Conservation (phyloP, 345 rosid genomes). For the thale cress (Arabidopsis thaliana) region DNA sequence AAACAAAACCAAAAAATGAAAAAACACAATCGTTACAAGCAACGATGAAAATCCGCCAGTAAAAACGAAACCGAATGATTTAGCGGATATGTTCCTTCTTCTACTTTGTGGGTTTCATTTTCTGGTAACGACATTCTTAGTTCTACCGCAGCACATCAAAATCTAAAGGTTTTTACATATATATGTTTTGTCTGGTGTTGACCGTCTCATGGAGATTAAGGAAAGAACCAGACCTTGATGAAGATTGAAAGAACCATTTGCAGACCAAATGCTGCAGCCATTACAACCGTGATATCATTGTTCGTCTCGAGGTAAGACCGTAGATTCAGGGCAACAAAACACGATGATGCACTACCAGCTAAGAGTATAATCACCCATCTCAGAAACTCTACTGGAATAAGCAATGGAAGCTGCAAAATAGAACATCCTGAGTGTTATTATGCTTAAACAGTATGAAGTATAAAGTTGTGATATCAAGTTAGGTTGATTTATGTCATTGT, state of each 20-base stretch:
- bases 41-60: slow-evolving; percentile 20
- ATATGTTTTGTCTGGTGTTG: slow-evolving; percentile 5
- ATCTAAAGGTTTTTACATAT: slow-evolving; percentile 34
- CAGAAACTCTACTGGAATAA: slow-evolving; percentile 77
- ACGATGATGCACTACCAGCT: slow-evolving; percentile 70
- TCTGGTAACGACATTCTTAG: slow-evolving; percentile 23
- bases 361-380: slow-evolving; percentile 84
- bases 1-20: neutral
- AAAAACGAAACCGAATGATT: slow-evolving; percentile 22
- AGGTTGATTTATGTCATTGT: neutral
- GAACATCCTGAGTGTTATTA: neutral
- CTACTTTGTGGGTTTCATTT: slow-evolving; percentile 31
- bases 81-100: slow-evolving; percentile 31
- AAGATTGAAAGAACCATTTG: slow-evolving; percentile 87
- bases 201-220: slow-evolving; percentile 43
- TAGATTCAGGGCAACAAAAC: slow-evolving; percentile 76
- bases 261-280: slow-evolving; percentile 69
- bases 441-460: neutral
- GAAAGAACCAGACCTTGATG: slow-evolving; percentile 94
- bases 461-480: neutral
- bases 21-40: slow-evolving; percentile 25
- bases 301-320: slow-evolving; percentile 57
- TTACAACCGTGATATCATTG: slow-evolving; percentile 55
- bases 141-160: slow-evolving; percentile 36
- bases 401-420: slow-evolving; percentile 69